Conservation (phyloP, 768 basidiomycete genomes). For the Trichaptum fuscoviolaceum region DNA sequence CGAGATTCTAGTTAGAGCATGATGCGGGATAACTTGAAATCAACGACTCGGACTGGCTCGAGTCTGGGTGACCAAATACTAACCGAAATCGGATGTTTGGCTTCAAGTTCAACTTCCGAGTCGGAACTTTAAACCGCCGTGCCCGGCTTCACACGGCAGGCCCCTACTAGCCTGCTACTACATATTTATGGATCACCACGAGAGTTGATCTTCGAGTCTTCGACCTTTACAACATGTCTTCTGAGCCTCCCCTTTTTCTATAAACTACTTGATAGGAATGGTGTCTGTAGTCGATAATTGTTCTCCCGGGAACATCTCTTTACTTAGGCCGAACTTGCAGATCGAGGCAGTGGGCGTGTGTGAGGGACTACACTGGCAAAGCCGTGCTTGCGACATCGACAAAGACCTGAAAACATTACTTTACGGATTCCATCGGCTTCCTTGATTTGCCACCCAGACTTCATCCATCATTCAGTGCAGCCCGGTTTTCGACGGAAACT, state of each 20-base stretch:
- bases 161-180: too few species aligned
- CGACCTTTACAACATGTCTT: too few species aligned
- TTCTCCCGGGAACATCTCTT: background rate
- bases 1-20: too few species aligned
- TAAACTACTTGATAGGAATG: background rate
- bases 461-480: conserved; percentile 8
- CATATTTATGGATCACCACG: too few species aligned
- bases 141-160: too few species aligned
- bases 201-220: too few species aligned
- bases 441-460: conserved; percentile 6
- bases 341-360: background rate
- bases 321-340: background rate
- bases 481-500: conserved; percentile 9
- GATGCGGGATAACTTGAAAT: too few species aligned
- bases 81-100: too few species aligned
- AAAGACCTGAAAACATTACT: conserved; percentile 4
- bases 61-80: too few species aligned
- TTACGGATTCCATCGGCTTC: conserved; percentile 5
- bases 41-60: too few species aligned
- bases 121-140: too few species aligned
- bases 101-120: too few species aligned
- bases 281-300: background rate
- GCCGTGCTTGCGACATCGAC: conserved; percentile 6
- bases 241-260: background rate
- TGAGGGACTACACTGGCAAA: conserved; percentile 12